A percentile compares a stretch with the other conserved stretches of the same genome.
Evolutionary conservation across 1,284 basidiomycete species (phyloP).

Genomic region (Peniophora sp.): DNA sequence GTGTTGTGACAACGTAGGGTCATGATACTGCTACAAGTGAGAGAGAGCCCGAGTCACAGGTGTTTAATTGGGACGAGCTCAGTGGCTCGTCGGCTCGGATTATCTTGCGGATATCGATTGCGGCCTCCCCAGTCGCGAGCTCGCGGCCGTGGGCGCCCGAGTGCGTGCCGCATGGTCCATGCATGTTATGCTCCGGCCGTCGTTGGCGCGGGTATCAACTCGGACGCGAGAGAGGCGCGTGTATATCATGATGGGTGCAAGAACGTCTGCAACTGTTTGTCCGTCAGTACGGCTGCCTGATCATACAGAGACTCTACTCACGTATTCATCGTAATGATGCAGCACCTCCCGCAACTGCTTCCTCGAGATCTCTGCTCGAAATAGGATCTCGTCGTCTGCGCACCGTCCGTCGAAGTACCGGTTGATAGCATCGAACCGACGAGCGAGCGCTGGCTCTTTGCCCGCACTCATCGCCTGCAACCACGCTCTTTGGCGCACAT

Average conservation of each 20-base stretch:
- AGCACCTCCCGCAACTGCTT: constrained; percentile 71
- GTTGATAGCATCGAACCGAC: constrained; percentile 64
- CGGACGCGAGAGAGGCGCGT: not conserved
- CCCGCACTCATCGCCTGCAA: constrained; percentile 76
- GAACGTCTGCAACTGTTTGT: constrained; percentile 36
- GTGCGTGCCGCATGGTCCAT: too few species aligned
- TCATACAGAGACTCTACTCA: constrained; percentile 22
- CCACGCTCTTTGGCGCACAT: constrained; percentile 70
- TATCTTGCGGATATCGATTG: too few species aligned
- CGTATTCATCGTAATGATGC: constrained; percentile 76
- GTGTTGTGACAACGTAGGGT: too few species aligned
- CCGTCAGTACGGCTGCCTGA: not conserved
- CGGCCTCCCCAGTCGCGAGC: too few species aligned
- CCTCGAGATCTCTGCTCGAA: constrained; percentile 65
- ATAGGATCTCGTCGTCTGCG: constrained; percentile 75
- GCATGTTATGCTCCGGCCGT: not conserved
- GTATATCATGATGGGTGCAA: constrained; percentile 36
- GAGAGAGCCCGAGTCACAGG: too few species aligned
- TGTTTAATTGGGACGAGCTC: too few species aligned
- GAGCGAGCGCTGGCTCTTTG: constrained; percentile 54
- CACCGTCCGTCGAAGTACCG: constrained; percentile 79
- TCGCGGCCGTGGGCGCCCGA: too few species aligned
- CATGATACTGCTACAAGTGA: too few species aligned
- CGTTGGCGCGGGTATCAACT: too few species aligned
- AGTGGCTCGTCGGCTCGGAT: too few species aligned